These are phyloP conservation scores for Adiantum capillusveneris DNA, from an alignment of 75 land plant genomes.

Conservation along the genomic window DNA sequence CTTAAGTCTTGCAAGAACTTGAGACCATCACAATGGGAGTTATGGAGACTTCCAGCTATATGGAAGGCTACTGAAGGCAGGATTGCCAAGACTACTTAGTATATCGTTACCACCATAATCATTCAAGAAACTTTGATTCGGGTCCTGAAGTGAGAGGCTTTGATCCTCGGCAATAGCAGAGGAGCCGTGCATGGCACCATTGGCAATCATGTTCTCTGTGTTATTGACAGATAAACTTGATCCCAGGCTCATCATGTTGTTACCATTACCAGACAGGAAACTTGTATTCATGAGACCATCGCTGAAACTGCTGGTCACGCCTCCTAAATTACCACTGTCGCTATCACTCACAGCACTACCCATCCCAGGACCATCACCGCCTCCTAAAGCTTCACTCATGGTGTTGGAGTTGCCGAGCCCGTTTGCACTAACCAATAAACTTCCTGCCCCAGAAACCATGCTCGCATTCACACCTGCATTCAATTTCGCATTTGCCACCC, in stretches of 20 bases:
- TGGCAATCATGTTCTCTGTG: slow-evolving; percentile 11
- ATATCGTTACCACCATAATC: slow-evolving; percentile 18
- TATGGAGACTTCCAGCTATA: slow-evolving; percentile 19
- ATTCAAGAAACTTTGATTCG: slow-evolving; percentile 8
- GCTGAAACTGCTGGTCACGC: slow-evolving; percentile 3
- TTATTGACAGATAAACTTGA: slow-evolving; percentile 4
- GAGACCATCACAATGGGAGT: neutral
- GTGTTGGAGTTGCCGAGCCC: slow-evolving; percentile 6
- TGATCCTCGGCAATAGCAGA: slow-evolving; percentile 12
- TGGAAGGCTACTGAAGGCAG: slow-evolving; percentile 14
- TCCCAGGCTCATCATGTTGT: slow-evolving; percentile 7
- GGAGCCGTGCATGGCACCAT: slow-evolving; percentile 11
- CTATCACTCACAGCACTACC: slow-evolving; percentile 11
- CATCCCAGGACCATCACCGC: slow-evolving; percentile 2
- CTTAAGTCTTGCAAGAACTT: no score
- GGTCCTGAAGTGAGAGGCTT: slow-evolving; percentile 12
- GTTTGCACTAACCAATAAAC: neutral
- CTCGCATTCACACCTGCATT: neutral
- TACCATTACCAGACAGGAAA: slow-evolving; percentile 7
- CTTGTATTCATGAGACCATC: slow-evolving; percentile 12
- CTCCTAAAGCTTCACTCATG: slow-evolving; percentile 6
- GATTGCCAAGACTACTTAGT: slow-evolving; percentile 7
- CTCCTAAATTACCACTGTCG: slow-evolving; percentile 9
- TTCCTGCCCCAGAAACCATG: no score
- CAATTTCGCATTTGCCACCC: neutral